phyloP scores from a whole-genome alignment of 2,329 filamentous ascomycete genomes.

The Ceratocystis smalleyi region DNA sequence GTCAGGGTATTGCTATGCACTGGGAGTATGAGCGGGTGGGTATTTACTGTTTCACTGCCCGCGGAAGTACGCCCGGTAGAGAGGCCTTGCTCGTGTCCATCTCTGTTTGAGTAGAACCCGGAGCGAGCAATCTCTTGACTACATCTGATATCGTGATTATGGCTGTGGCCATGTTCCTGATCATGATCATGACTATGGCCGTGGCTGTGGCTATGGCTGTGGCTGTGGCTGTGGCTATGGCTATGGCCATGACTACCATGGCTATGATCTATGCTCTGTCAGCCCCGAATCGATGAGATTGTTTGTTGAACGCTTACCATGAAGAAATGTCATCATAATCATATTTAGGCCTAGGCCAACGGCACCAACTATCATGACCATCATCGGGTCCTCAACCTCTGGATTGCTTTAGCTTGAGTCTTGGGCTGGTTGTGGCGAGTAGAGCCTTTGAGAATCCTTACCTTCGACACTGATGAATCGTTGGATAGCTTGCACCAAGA shows the following conservation, averaged over 20 bases:
- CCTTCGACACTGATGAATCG: slow-evolving; percentile 45
- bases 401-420: slow-evolving; percentile 9
- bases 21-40: slow-evolving; percentile 17
- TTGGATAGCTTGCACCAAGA: slow-evolving; percentile 58
- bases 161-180: slow-evolving; percentile 20
- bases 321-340: slow-evolving; percentile 48
- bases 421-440: neutral
- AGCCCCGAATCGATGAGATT: slow-evolving; percentile 2
- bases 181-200: slow-evolving; percentile 20
- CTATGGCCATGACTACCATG: slow-evolving; percentile 24
- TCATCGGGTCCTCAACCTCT: slow-evolving; percentile 48
- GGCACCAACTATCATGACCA: slow-evolving; percentile 55
- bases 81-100: slow-evolving; percentile 6
- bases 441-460: slow-evolving; percentile 22
- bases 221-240: slow-evolving; percentile 21
- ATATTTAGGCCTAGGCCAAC: slow-evolving; percentile 53
- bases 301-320: slow-evolving; percentile 32
- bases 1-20: neutral
- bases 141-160: slow-evolving; percentile 17
- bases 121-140: neutral
- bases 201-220: slow-evolving; percentile 23
- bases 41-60: neutral
- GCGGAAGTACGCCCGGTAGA: neutral
- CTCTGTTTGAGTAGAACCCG: neutral
- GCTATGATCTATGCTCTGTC: slow-evolving; percentile 13